These are phyloP conservation scores for Arctostaphylos glauca DNA, from an alignment of 148 eudicot species.

Conservation along the genomic window DNA sequence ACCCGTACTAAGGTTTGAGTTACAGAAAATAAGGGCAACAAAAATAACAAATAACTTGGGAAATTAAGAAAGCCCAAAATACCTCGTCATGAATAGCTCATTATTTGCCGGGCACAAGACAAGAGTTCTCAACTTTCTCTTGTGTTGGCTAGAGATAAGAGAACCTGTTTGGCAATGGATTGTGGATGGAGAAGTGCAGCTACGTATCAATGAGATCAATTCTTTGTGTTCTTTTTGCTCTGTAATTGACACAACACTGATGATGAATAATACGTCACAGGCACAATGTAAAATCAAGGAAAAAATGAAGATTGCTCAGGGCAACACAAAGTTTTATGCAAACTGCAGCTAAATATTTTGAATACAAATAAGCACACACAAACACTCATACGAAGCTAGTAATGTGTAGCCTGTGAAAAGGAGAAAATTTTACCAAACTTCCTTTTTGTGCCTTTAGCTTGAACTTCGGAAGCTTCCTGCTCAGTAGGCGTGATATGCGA, in stretches of 20 bases:
- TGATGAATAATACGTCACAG: not conserved
- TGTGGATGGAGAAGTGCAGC: slow-evolving; percentile 52
- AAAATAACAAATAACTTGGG: not conserved
- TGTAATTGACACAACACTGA: slow-evolving; percentile 31
- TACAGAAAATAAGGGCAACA: not conserved
- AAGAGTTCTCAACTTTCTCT: slow-evolving; percentile 90
- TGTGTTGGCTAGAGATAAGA: slow-evolving; percentile 79
- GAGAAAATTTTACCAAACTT: slow-evolving; percentile 55
- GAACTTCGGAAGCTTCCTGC: slow-evolving; percentile 37
- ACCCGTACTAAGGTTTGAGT: not conserved
- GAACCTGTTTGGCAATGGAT: slow-evolving; percentile 52
- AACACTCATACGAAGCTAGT: not conserved
- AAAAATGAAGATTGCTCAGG: not conserved
- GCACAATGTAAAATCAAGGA: not conserved
- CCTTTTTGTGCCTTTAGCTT: slow-evolving; percentile 57
- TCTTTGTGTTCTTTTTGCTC: slow-evolving; percentile 72
- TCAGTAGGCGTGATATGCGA: slow-evolving; percentile 35
- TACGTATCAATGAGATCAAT: slow-evolving; percentile 55
- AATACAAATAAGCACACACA: not conserved
- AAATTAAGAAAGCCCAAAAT: slow-evolving; percentile 11
- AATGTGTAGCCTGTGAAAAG: slow-evolving; percentile 7
- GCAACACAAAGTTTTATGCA: slow-evolving; percentile 4
- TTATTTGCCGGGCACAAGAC: slow-evolving; percentile 72
- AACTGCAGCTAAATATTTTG: not conserved
- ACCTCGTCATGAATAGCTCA: slow-evolving; percentile 84